Evolutionary conservation across 495 filamentous ascomycete genomes (phyloP), one percentile per base, ranked within the genome.

Genomic region (Aspergillus nanangensis): DNA sequence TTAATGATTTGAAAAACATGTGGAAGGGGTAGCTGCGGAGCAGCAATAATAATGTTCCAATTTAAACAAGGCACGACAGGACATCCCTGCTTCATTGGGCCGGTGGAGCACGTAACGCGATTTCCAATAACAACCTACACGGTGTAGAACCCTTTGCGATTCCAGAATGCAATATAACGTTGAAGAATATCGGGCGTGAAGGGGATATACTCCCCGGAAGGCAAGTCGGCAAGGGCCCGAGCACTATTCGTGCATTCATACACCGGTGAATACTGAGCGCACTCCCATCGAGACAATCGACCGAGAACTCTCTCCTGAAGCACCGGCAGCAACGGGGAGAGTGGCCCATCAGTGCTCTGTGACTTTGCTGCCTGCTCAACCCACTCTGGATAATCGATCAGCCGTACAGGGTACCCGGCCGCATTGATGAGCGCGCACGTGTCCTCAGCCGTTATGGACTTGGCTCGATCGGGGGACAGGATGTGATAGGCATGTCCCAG

Each of bases 341-440:
- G 10, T 36, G 38, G 24, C 29, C 38, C 5, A 11, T 25, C 13
- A 5, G 25, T 5, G 11, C 25, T 5, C 25, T 29, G 25, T 29
- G 4, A 1, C 3, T 14, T 13, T n/a, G 19, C 11, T 5, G 45
- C 33, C 9, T 32, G 17, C 14, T 44, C 21, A 3, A 57, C 18
- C 50, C 54, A 57, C 3, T 57, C 47, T 25, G 25, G 13, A 25
- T 52, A 56, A 8, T 41, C 27, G 8, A 56, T 25, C 10, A 36
- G 17, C 2, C 44, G 18, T 14, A 56, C 34, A 0, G 45, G 33
- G 13, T 38, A 50, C 5, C 49, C 49, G 13, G 46, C 53, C 5
- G 44, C n/a, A 24, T 44, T 44, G 15, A 56, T 20, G 9, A 52
- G 11, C 3, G 41, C 15, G n/a, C 38, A 33, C 11, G 41, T 38